Evolutionary conservation across 2,329 filamentous ascomycete genomes (phyloP).

Genomic region (Hypoxylon sp.): DNA sequence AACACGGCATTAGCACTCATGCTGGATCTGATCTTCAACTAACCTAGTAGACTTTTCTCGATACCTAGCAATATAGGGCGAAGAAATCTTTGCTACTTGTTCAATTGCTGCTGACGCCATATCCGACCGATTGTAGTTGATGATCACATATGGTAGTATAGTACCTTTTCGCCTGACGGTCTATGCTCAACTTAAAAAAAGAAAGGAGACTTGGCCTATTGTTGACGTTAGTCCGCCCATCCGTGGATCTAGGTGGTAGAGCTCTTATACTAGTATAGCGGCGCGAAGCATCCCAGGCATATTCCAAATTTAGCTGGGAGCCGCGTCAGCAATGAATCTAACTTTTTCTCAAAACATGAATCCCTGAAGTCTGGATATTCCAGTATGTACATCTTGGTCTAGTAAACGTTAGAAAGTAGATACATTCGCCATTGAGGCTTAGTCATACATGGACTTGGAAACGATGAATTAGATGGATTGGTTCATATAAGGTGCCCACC

Average conservation of each 20-base stretch:
- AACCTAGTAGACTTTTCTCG: neutral
- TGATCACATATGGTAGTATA: neutral
- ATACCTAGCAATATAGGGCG: neutral
- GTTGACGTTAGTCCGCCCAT: neutral
- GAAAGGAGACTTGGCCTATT: neutral
- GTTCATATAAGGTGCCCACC: neutral
- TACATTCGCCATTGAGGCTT: neutral
- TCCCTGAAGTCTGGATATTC: neutral
- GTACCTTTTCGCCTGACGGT: neutral
- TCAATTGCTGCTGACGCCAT: neutral
- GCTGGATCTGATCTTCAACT: neutral
- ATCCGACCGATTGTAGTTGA: neutral
- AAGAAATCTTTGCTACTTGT: neutral
- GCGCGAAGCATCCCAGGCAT: neutral
- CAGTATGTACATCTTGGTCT: neutral
- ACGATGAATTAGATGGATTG: neutral
- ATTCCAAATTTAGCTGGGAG: neutral
- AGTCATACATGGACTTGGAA: neutral
- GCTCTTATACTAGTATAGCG: neutral
- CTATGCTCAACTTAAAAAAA: neutral
- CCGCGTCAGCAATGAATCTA: slow-evolving; percentile 6
- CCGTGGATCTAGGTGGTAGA: neutral
- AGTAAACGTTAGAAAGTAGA: neutral
- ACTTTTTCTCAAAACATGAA: neutral
- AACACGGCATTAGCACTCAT: neutral